Evolutionary conservation across 139 green algal genomes (phyloP).

Genomic region (Coelastrella sp.): DNA sequence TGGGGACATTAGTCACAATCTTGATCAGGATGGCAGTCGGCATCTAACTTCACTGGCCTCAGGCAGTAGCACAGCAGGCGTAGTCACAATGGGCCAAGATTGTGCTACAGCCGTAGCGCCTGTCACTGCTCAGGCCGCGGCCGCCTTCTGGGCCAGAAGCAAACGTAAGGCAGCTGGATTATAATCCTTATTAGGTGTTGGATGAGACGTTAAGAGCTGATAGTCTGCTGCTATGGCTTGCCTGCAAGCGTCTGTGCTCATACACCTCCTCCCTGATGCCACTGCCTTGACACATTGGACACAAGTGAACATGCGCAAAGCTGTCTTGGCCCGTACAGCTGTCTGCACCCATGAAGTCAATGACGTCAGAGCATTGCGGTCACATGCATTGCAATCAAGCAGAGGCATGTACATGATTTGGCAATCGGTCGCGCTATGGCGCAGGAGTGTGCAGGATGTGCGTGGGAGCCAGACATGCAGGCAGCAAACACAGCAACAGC

Average conservation of each 20-base stretch:
- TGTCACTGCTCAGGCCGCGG: no score
- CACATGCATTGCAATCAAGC: background rate
- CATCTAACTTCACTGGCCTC: no score
- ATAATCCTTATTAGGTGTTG: background rate
- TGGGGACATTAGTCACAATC: background rate
- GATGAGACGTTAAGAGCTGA: background rate
- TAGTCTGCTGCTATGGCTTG: background rate
- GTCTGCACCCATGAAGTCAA: background rate
- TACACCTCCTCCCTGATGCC: slow-evolving; percentile 19
- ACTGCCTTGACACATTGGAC: slow-evolving; percentile 27
- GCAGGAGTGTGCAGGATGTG: background rate
- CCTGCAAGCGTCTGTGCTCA: background rate
- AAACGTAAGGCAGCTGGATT: background rate
- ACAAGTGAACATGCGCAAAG: slow-evolving; percentile 1
- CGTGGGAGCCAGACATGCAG: background rate
- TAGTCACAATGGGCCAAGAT: no score
- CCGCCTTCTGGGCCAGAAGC: background rate
- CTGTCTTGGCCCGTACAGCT: background rate
- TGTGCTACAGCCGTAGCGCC: no score
- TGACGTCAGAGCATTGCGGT: background rate
- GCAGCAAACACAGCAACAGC: no score
- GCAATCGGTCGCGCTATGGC: background rate
- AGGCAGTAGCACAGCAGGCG: no score
- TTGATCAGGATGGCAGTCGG: background rate
- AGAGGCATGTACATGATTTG: no score